Evolutionary conservation across 305 asterid genomes (phyloP).

Genomic region (Salvia sclarea): DNA sequence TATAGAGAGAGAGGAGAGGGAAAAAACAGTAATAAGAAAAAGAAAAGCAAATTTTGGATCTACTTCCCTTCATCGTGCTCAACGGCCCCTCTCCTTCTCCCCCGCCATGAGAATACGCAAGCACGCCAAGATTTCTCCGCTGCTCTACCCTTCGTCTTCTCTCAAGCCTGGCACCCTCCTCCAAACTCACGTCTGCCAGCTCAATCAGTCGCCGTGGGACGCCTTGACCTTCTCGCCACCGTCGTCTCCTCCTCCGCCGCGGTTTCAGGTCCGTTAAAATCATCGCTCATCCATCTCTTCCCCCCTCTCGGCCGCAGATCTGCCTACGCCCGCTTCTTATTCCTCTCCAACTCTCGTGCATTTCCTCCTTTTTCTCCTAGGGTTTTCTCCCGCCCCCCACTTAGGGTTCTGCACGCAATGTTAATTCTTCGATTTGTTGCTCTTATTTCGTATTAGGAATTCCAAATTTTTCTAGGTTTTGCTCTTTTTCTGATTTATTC

Average conservation of each 20-base stretch:
- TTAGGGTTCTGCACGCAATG: conserved; percentile 49
- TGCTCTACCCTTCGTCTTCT: conserved; percentile 38
- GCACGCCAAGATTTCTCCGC: conserved; percentile 51
- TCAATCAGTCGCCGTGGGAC: conserved; percentile 70
- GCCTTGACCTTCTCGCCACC: conserved; percentile 48
- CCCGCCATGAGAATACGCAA: conserved; percentile 65
- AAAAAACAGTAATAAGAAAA: conserved; percentile 19
- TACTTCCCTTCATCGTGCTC: conserved; percentile 43
- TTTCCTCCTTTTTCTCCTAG: conserved; percentile 39
- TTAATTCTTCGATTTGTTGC: conserved; percentile 39
- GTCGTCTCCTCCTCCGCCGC: conserved; percentile 37
- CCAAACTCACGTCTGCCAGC: conserved; percentile 50
- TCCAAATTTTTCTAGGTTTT: conserved; percentile 27
- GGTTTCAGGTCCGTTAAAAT: conserved; percentile 42
- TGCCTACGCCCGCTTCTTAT: conserved; percentile 26
- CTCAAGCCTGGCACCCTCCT: conserved; percentile 25
- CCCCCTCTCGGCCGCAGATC: conserved; percentile 36
- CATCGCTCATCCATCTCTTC: conserved; percentile 9
- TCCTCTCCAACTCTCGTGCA: conserved; percentile 24
- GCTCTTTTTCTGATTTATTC: conserved; percentile 35
- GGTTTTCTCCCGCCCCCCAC: conserved; percentile 43
- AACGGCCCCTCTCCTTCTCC: conserved; percentile 28
- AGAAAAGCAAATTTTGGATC: conserved; percentile 39
- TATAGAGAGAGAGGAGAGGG: conserved; percentile 1
- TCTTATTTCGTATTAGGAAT: conserved; percentile 10